Conservation (phyloP, 768 basidiomycete genomes). For the Asterophora parasitica region DNA sequence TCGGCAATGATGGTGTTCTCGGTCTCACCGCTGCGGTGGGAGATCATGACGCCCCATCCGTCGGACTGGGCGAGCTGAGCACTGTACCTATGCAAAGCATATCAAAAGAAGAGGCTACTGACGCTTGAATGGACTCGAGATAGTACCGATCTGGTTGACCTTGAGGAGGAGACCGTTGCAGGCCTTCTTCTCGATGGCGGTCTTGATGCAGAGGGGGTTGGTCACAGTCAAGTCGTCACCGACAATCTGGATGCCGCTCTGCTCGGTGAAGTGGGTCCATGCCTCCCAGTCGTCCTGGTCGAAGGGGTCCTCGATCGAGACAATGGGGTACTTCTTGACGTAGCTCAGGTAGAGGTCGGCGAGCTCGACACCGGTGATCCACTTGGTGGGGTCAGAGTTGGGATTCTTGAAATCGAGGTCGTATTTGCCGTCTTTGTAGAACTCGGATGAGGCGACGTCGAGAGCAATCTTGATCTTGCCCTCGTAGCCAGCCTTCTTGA, state of each 20-base stretch:
- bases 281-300: slow-evolving; percentile 99
- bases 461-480: slow-evolving; percentile 99
- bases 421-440: slow-evolving; percentile 99
- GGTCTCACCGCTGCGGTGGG: slow-evolving; percentile 98
- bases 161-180: slow-evolving; percentile 98
- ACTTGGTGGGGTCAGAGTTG: slow-evolving; percentile 96
- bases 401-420: slow-evolving; percentile 99
- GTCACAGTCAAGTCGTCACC: slow-evolving; percentile 98
- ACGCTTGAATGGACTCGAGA: slow-evolving; percentile 99
- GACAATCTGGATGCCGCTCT: slow-evolving; percentile 82
- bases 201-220: slow-evolving; percentile 95
- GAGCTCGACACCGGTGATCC: slow-evolving; percentile 90
- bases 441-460: slow-evolving; percentile 98
- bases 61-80: slow-evolving; percentile 94
- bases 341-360: slow-evolving; percentile 87
- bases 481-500: slow-evolving; percentile 97
- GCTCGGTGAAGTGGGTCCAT: slow-evolving; percentile 86
- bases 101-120: slow-evolving; percentile 28
- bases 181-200: slow-evolving; percentile 98
- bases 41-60: slow-evolving; percentile 99
- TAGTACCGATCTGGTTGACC: slow-evolving; percentile 99
- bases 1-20: slow-evolving; percentile 97
- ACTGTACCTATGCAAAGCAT: slow-evolving; percentile 33
- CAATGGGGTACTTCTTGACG: slow-evolving; percentile 91
- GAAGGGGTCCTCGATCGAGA: slow-evolving; percentile 96